These are phyloP conservation scores for Populus euphratica DNA, from an alignment of 345 rosid species.

Conservation along the genomic window DNA sequence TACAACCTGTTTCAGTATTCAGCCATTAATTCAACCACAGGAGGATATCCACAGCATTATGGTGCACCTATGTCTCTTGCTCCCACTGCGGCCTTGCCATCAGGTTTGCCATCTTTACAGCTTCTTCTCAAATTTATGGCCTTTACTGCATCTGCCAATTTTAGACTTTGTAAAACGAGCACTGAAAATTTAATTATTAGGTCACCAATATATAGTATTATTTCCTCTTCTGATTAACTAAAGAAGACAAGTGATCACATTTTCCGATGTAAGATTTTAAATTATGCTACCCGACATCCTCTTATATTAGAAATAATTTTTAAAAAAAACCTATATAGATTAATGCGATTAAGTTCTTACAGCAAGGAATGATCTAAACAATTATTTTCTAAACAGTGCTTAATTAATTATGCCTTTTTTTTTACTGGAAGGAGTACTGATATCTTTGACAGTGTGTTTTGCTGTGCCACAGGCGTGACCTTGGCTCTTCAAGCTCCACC, in stretches of 20 bases:
- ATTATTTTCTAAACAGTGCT: no score
- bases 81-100: conserved; percentile 72
- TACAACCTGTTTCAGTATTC: conserved; percentile 76
- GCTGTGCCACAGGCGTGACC: conserved; percentile 98
- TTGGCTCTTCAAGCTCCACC: conserved; percentile 55
- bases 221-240: not conserved
- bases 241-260: not conserved
- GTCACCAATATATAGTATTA: not conserved
- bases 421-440: conserved; percentile 35
- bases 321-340: no score
- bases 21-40: conserved; percentile 39
- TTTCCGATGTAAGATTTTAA: no score
- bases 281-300: no score
- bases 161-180: not conserved
- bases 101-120: conserved; percentile 42
- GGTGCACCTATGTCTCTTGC: conserved; percentile 77
- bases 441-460: conserved; percentile 90
- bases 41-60: conserved; percentile 64
- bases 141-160: not conserved
- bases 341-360: no score
- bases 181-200: no score
- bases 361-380: no score
- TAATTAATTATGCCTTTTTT: not conserved
- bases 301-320: no score
- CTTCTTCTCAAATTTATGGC: not conserved